Evolutionary conservation across 257 asterid species (phyloP).

Genomic region (Fraxinus excelsior): DNA sequence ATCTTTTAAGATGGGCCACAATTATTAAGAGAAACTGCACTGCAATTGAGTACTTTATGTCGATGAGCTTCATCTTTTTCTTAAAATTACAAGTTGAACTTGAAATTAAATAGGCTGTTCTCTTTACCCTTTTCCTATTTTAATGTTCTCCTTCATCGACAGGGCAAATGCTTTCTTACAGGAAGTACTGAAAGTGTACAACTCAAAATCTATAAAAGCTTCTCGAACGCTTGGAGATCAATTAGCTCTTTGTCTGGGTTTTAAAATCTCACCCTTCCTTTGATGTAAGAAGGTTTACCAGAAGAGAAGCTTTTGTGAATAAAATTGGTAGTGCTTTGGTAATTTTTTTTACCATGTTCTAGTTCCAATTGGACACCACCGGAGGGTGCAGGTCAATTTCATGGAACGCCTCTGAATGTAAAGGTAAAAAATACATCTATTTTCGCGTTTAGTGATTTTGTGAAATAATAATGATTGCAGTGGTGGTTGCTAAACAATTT

Average conservation of each 20-base stretch:
- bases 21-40: neutral
- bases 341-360: constrained; percentile 84
- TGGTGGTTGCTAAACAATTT: neutral
- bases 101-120: neutral
- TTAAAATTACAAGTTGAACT: neutral
- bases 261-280: constrained; percentile 66
- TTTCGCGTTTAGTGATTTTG: neutral
- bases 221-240: constrained; percentile 98
- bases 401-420: constrained; percentile 94
- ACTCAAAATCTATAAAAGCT: constrained; percentile 71
- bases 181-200: constrained; percentile 64
- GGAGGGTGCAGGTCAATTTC: constrained; percentile 98
- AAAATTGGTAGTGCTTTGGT: constrained; percentile 59
- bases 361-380: constrained; percentile 96
- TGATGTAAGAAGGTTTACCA: constrained; percentile 51
- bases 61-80: neutral
- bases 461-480: neutral
- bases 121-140: constrained; percentile 3
- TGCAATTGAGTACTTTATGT: constrained; percentile 7
- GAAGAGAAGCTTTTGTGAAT: constrained; percentile 61
- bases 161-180: constrained; percentile 75
- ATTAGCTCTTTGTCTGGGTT: constrained; percentile 89
- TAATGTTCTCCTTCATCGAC: constrained; percentile 23
- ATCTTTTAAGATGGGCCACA: no score
- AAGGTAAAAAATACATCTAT: constrained; percentile 52